Evolutionary conservation across 805 yeast genomes (phyloP).

Genomic region (Nakazawaea wyomingensis): DNA sequence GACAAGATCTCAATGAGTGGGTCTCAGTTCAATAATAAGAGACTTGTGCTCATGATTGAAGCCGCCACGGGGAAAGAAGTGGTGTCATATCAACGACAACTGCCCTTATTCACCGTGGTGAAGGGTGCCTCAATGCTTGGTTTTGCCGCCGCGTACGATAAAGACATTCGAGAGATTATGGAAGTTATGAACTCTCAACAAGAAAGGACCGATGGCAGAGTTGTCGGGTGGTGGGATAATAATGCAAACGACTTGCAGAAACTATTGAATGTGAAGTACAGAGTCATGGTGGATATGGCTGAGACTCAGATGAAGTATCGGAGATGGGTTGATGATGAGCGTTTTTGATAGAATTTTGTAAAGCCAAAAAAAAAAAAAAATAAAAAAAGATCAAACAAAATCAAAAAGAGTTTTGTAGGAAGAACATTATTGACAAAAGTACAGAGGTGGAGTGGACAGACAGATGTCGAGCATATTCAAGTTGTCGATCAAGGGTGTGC

Average conservation of each 20-base stretch:
- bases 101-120: constrained; percentile 23
- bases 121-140: constrained; percentile 25
- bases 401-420: no score
- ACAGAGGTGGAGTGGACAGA: not conserved
- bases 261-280: constrained; percentile 21
- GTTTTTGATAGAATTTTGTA: no score
- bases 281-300: constrained; percentile 30
- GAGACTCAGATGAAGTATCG: constrained; percentile 28
- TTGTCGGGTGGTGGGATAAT: no score
- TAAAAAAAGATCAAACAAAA: not conserved
- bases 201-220: no score
- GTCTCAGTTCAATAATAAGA: constrained; percentile 43
- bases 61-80: constrained; percentile 18
- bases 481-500: constrained; percentile 77
- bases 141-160: constrained; percentile 12
- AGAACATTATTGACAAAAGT: no score
- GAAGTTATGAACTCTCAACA: constrained; percentile 9
- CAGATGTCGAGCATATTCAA: constrained; percentile 42
- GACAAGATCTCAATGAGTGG: constrained; percentile 41
- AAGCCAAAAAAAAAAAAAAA: constrained; percentile 71
- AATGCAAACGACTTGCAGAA: constrained; percentile 21
- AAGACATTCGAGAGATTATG: constrained; percentile 15
- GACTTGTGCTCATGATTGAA: constrained; percentile 32
- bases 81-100: constrained; percentile 3
- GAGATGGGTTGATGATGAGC: constrained; percentile 19